Percentiles rank a stretch among this genome's conserved stretches.
Evolutionary conservation across 176 grass and related monocot species (phyloP).

Genomic region (Ampelocalamus luodianensis): DNA sequence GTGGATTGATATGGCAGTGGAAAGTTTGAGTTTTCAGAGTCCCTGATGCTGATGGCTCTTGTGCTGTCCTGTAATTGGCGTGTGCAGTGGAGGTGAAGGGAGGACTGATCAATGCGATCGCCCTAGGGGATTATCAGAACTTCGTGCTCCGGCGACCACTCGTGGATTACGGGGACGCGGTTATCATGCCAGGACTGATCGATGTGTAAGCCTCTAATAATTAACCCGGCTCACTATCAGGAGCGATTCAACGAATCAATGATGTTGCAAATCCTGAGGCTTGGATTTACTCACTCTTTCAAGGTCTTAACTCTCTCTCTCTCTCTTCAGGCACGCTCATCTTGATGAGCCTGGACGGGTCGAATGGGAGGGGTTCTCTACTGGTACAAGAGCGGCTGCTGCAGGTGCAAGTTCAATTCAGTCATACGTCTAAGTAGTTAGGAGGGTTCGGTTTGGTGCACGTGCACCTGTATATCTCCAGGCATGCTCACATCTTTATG

Average conservation of each 20-base stretch:
- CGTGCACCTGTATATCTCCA: too few species aligned
- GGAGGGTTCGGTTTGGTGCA: too few species aligned
- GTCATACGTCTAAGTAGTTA: background rate
- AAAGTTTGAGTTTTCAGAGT: background rate
- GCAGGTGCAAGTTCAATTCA: constrained; percentile 50
- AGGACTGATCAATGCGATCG: constrained; percentile 66
- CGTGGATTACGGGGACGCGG: constrained; percentile 80
- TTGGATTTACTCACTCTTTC: background rate
- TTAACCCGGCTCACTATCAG: background rate
- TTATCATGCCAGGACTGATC: constrained; percentile 95
- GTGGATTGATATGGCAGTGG: background rate
- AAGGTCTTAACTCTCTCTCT: background rate
- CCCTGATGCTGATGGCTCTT: constrained; percentile 37
- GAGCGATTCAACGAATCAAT: background rate
- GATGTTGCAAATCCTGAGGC: background rate
- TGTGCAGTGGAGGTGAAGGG: constrained; percentile 87
- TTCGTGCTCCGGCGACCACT: constrained; percentile 44
- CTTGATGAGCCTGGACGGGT: constrained; percentile 85
- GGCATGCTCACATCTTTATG: background rate
- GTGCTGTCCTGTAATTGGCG: background rate
- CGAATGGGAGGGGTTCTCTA: constrained; percentile 95
- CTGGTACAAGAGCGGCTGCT: constrained; percentile 89
- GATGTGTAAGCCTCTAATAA: constrained; percentile 63
- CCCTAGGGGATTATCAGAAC: constrained; percentile 59
- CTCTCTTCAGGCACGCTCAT: constrained; percentile 74